Evolutionary conservation across 441 rosid species (phyloP), one percentile per base, ranked within the genome.

Genomic region (Kokia cookei): DNA sequence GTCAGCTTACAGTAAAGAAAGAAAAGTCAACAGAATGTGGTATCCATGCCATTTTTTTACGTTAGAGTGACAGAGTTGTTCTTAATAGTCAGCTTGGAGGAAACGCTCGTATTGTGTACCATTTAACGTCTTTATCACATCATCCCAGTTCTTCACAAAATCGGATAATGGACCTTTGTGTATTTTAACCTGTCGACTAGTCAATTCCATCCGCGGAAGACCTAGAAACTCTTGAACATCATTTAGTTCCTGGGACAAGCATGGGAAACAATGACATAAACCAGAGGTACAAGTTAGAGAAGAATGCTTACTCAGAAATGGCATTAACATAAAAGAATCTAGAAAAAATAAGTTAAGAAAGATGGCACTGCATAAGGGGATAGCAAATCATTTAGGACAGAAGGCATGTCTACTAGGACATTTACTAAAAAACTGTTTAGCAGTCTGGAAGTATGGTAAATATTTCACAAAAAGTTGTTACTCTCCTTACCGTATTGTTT

Each of bases 161-260:
- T 83, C 90, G 1, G 91, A 85, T 42, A 95, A 78, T 9, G 86
- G 78, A 55, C 97, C 97, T 76, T 83, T 83, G 78, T 96, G 98
- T 82, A 96, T 96, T 57, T 96, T 96, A 63, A 93, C 93, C 70
- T 96, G 99, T 19, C 88, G 90, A 76, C 97, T 96, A n/a, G 73
- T 86, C 66, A 96, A 76, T 63, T 84, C 76, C 90, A 83, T 85
- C 73, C 42, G 58, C 0, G 97, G 97, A 53, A 96, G 84, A 80
- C 85, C 81, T 43, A 93, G 82, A 78, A 93, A 96, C 74, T 86
- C 89, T 55, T 85, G 90, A 73, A 92, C 97, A 29, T 89, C 94
- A 62, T 82, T 74, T 65, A 92, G 81, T 81, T 79, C 92, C 99
- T 96, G 93, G 81, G 84, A 54, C 73, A 82, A 85, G 69, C 29